phyloP scores from a whole-genome alignment of 768 basidiomycete genomes.

The Xerocomus brunneocitrinus region DNA sequence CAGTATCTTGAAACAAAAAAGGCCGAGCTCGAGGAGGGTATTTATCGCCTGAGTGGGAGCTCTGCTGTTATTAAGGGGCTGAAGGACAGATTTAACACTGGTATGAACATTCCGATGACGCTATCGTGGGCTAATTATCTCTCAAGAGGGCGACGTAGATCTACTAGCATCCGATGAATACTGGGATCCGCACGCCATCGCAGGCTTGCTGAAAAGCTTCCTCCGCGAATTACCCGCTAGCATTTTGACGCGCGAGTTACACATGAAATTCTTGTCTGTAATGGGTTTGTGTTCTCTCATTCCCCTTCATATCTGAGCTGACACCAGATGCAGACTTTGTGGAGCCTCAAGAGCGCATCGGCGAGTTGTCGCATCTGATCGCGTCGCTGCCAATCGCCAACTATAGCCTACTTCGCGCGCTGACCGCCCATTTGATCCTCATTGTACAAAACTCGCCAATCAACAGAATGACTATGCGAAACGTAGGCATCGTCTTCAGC shows the following conservation, averaged over 20 bases:
- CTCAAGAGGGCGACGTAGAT: slow-evolving; percentile 91
- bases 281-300: slow-evolving; percentile 63
- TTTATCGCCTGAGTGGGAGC: slow-evolving; percentile 92
- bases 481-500: slow-evolving; percentile 97
- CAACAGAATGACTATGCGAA: slow-evolving; percentile 99
- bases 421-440: slow-evolving; percentile 91
- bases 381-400: slow-evolving; percentile 85
- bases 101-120: slow-evolving; percentile 38
- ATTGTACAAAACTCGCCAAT: slow-evolving; percentile 85
- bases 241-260: slow-evolving; percentile 88
- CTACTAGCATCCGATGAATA: slow-evolving; percentile 83
- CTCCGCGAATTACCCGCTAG: slow-evolving; percentile 91
- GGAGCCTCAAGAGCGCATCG: slow-evolving; percentile 82
- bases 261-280: slow-evolving; percentile 85
- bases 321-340: slow-evolving; percentile 64
- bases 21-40: slow-evolving; percentile 96
- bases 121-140: slow-evolving; percentile 5
- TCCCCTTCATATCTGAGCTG: slow-evolving; percentile 4
- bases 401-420: slow-evolving; percentile 88
- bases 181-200: slow-evolving; percentile 97
- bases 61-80: slow-evolving; percentile 92
- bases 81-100: slow-evolving; percentile 88
- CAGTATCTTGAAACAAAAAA: slow-evolving; percentile 92
- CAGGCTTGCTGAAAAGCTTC: slow-evolving; percentile 90
- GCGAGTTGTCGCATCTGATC: slow-evolving; percentile 82